Base-by-base conservation (phyloP, 2,329 filamentous ascomycete genomes). In the Epichloe brachyelytri region DNA sequence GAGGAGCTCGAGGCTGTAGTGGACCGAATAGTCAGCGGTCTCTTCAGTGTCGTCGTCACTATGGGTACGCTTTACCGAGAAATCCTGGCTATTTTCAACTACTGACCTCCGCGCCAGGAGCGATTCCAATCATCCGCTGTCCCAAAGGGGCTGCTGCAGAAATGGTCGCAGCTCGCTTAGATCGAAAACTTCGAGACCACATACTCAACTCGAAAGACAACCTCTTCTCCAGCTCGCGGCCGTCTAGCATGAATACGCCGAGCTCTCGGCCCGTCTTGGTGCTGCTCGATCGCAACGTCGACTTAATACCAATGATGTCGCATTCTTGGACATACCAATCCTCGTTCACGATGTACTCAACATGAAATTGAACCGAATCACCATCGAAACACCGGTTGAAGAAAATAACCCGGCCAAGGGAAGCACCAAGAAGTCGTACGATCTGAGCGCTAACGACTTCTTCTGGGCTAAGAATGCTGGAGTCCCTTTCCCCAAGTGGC, bases 1-100 rank as follows among this genome's bases (percentile, higher is more conserved):
- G 87, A 93, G 53, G 86, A 93, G 63, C 77, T 98, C 50, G 93
- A 97, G 62, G 75, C 78, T 49, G 82, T 93, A 38, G 80, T 98
- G 34, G 91, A 98, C 66, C 83, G 83, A 58, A 91, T 97, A 56
- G 93, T 98, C 48, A 94, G 86, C 61, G 93, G 93, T 0, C 73
- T 98, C n/a, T 98, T 97, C 70, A 96, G 90, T 56, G 93, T 98
- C 46, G 85, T 93, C 53, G 93, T 95, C n/a, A 98, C 93, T 5
- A 95, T 96, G 88, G 91, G 89, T 85, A 75, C 53, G 74, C 57
- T 20, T 37, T 41, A 34, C 36, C 22, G 17, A 22, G 2, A 6
- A 17, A 14, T 46, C 11, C 14, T n/a, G 12, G 19, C n/a, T 14
- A 7, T 41, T 15, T n/a, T 3, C 10, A 14, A 41, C 22, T 45